Conservation (phyloP, 2,329 filamentous ascomycete genomes). For the Chrysoporthe puriensis region DNA sequence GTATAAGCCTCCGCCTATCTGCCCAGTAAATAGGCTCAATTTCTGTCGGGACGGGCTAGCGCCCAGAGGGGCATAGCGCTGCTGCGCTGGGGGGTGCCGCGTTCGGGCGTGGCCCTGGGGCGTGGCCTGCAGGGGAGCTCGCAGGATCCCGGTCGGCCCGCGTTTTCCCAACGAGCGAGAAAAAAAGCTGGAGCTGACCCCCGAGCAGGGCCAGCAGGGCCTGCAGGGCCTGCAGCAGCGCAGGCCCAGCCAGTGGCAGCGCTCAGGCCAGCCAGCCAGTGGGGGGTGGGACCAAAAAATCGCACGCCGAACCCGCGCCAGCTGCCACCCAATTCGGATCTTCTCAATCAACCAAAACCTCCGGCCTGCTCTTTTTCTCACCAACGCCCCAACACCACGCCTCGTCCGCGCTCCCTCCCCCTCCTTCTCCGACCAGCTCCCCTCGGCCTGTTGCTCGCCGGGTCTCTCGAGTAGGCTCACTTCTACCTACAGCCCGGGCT, state of each 20-base stretch:
- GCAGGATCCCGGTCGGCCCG: slow-evolving; percentile 14
- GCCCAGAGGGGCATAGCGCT: slow-evolving; percentile 13
- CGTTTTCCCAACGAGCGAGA: slow-evolving; percentile 25
- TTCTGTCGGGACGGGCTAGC: slow-evolving; percentile 26
- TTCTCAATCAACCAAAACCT: slow-evolving; percentile 21
- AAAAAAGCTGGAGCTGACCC: slow-evolving; percentile 18
- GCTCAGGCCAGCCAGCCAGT: background rate
- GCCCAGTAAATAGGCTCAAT: slow-evolving; percentile 19
- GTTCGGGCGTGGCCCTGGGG: slow-evolving; percentile 13
- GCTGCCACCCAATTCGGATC: slow-evolving; percentile 12
- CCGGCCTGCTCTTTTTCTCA: slow-evolving; percentile 18
- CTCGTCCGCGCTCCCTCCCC: slow-evolving; percentile 21
- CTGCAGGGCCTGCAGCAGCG: too few relatives aligned
- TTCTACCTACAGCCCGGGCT: slow-evolving; percentile 15
- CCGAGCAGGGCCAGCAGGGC: background rate
- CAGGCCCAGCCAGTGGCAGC: background rate
- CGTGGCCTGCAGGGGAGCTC: slow-evolving; percentile 19
- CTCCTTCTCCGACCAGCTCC: slow-evolving; percentile 31
- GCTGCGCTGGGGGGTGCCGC: slow-evolving; percentile 10
- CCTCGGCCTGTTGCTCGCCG: slow-evolving; percentile 14
- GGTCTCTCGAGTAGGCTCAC: slow-evolving; percentile 22
- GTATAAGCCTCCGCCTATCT: slow-evolving; percentile 1
- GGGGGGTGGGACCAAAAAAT: slow-evolving; percentile 22
- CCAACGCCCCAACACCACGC: slow-evolving; percentile 19
- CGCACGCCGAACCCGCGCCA: slow-evolving; percentile 27